A percentile compares a stretch with the other conserved stretches of the same genome.
Evolutionary conservation across 163 green algal genomes (phyloP).

Genomic region (Scenedesmus sp.): DNA sequence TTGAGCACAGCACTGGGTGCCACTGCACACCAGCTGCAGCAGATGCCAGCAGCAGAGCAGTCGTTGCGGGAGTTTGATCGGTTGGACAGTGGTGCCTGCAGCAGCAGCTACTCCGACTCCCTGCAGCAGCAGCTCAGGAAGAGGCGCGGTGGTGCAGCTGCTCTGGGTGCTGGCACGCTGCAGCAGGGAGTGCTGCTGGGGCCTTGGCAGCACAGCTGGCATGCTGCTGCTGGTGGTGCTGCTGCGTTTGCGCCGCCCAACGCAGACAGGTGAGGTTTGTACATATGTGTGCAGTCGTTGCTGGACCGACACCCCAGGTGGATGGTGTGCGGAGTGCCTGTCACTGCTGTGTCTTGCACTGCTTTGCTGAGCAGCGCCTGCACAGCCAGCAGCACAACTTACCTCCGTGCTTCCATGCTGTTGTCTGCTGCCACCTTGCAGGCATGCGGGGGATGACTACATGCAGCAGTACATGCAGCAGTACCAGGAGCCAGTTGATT

Average conservation of each 20-base stretch:
- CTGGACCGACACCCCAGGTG: not conserved
- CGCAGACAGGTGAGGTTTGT: not conserved
- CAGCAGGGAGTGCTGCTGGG: not conserved
- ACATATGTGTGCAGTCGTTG: not conserved
- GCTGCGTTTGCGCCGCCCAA: not conserved
- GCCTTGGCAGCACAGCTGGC: not conserved
- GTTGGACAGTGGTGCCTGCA: slow-evolving; percentile 5
- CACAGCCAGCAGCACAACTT: not conserved
- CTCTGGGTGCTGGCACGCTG: not conserved
- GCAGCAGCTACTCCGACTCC: slow-evolving; percentile 34
- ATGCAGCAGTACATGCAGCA: no score
- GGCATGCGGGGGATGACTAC: not conserved
- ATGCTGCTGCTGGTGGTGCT: not conserved
- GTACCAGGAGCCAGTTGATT: no score
- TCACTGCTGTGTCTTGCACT: not conserved
- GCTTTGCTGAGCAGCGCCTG: not conserved
- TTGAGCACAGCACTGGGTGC: no score
- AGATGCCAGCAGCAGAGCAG: not conserved
- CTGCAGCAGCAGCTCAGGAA: not conserved
- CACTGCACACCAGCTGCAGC: no score
- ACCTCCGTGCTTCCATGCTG: not conserved
- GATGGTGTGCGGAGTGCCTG: not conserved
- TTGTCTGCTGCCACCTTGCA: not conserved
- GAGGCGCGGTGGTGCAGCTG: not conserved
- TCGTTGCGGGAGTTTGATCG: not conserved